Evolutionary conservation across 2,329 filamentous ascomycete species (phyloP), one percentile per base, ranked within the genome.

Genomic region (Apiospora malaysiana): DNA sequence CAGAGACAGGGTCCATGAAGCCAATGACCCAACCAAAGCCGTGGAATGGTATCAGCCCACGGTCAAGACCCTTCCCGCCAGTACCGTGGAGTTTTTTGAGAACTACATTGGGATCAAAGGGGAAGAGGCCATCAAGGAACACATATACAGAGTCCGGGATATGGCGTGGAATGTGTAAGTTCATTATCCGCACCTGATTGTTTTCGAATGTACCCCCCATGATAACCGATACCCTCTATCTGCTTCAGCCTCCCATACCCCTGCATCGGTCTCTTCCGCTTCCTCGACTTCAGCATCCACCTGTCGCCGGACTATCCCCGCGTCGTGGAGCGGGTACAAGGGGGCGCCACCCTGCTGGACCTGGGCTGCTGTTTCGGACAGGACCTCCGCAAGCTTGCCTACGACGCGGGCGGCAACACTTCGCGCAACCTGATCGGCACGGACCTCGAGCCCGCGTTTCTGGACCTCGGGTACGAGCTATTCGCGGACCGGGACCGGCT

Each of bases 201-300:
- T n/a, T n/a, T n/a, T n/a, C n/a, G 32, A 32, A 32, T 32, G 32
- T 32, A 32, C 32, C 6, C 32, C 3, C 6, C 32, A 32, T 32
- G 3, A 32, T 32, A 32, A 32, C n/a, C n/a, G n/a, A n/a, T n/a
- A n/a, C n/a, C n/a, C n/a, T n/a, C n/a, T n/a, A n/a, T n/a, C n/a
- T n/a, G n/a, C n/a, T n/a, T 7, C 51, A 59, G 51, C 3, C 16
- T 59, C 14, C 70, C 70, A 7, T 71, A 68, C 63, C 66, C 66
- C n/a, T 71, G 70, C 40, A 71, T 71, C 45, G 70, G 70, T 8
- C 42, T 63, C 59, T 70, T 71, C 68, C 51, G 70, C n/a, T 71
- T 71, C 47, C 68, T 71, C 14, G 68, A 70, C 68, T 71, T 71
- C 59, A 18, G n/a, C 40, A 43, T 42, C 16, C 16, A 37, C 21